Conservation (phyloP, 768 basidiomycete species). For the Naganishia onofrii region DNA sequence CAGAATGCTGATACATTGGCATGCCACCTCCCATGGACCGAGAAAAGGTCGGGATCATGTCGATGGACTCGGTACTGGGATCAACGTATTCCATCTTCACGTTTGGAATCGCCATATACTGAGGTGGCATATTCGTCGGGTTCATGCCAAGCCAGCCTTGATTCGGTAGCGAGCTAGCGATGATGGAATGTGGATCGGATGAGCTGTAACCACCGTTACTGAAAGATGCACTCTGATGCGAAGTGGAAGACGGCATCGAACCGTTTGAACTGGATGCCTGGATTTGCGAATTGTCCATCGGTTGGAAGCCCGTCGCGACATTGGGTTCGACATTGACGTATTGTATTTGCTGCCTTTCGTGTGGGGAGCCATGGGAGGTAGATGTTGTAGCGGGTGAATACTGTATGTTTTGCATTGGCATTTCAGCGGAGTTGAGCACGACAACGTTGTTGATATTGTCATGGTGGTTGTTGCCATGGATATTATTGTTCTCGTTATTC, state of each 20-base stretch:
- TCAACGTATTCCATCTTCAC: conserved; percentile 13
- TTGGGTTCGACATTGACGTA: background rate
- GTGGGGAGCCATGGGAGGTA: background rate
- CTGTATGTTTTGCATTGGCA: conserved; percentile 8
- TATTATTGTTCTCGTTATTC: too few species aligned
- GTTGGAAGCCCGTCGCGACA: background rate
- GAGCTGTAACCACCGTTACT: conserved; percentile 1
- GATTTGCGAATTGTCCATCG: background rate
- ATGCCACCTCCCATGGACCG: background rate
- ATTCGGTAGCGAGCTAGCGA: conserved; percentile 9
- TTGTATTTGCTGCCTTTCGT: background rate
- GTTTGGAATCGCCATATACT: background rate
- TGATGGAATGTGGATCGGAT: background rate
- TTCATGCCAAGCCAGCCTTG: background rate
- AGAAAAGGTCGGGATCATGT: conserved; percentile 1
- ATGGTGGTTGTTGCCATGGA: too few species aligned
- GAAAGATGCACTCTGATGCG: background rate
- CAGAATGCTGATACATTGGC: background rate
- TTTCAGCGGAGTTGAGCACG: conserved; percentile 3
- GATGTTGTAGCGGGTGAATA: conserved; percentile 1
- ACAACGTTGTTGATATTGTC: background rate
- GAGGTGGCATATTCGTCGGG: background rate
- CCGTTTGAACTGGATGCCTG: background rate
- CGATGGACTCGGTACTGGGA: background rate
- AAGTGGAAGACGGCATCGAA: background rate